Base-by-base conservation (phyloP, 2,329 filamentous ascomycete species). In the Mycogone perniciosa region DNA sequence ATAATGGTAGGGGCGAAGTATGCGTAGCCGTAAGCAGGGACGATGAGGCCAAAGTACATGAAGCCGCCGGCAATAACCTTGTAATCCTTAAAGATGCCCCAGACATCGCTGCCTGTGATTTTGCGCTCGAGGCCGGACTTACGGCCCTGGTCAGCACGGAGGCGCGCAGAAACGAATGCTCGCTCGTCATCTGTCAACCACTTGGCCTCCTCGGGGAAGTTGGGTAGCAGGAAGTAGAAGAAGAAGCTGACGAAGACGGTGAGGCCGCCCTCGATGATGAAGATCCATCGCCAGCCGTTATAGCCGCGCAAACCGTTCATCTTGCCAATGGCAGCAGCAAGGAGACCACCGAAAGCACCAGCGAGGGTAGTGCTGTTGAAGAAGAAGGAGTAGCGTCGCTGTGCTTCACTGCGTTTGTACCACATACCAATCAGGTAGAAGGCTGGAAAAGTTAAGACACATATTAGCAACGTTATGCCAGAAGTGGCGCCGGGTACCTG, bases 371-470 rank as follows among this genome's bases (percentile, higher is more conserved):
- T 91, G 30, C 79, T 88, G 62, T 81, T 84, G 75, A 97, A 97
- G 76, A 97, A 97, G 74, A 97, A 91, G 11, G 85, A 88, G 71
- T 91, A 96, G 31, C 93, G 84, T 62, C 89, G 89, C 69, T 97
- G 92, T 2, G 91, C 89, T 70, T 97, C 93, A 41, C 76, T 76
- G 53, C 92, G 82, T 53, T 85, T 84, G 61, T 97, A 99, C 90
- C 88, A 95, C 84, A 92, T 92, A 52, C 88, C 83, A 54, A 90
- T 83, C 6, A 91, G 71, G 62, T 90, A 87, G 63, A 86, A 78
- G 45, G 70, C 73, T 71, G 44, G 9, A 37, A 9, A 46, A 31
- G 41, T 39, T 7, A 42, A 13, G 26, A 38, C 27, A 26, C 13
- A 6, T 6, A 30, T n/a, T 8, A n/a, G 10, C 34, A 29, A 53